Evolutionary conservation across 495 filamentous ascomycete genomes (phyloP).

Genomic region (Neurospora sp.): DNA sequence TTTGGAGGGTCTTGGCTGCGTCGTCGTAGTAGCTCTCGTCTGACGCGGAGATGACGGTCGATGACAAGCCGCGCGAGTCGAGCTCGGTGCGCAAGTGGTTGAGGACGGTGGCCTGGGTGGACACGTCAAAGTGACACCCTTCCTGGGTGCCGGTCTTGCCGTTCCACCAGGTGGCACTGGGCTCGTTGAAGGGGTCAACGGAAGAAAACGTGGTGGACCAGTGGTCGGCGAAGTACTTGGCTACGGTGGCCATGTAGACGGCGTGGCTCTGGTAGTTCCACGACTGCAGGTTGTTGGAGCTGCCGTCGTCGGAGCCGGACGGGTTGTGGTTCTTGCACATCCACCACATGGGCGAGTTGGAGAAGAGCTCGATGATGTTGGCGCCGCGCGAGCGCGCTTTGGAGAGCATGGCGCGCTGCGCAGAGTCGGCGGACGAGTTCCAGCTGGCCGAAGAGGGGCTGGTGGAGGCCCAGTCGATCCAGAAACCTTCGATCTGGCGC

Average conservation of each 20-base stretch:
- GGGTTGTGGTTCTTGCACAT: constrained; percentile 32
- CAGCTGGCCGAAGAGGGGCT: constrained; percentile 19
- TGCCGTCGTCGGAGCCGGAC: constrained; percentile 20
- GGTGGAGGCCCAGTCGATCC: constrained; percentile 23
- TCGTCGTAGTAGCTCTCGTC: constrained; percentile 25
- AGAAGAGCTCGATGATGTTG: constrained; percentile 29
- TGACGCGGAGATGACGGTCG: constrained; percentile 18
- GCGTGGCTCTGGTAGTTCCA: constrained; percentile 30
- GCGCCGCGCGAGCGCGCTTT: constrained; percentile 24
- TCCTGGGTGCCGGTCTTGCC: constrained; percentile 25
- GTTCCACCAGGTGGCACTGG: constrained; percentile 28
- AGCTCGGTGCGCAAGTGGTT: constrained; percentile 17
- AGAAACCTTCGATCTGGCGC: constrained; percentile 29
- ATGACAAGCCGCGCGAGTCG: constrained; percentile 16
- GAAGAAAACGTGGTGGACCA: constrained; percentile 25
- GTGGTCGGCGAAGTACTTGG: constrained; percentile 23
- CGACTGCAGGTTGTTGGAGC: constrained; percentile 23
- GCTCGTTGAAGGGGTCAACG: constrained; percentile 32
- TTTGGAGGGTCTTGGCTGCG: constrained; percentile 21
- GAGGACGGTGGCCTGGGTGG: constrained; percentile 19
- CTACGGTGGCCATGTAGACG: constrained; percentile 31
- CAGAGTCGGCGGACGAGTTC: constrained; percentile 23
- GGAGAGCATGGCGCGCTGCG: constrained; percentile 25
- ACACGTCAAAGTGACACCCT: constrained; percentile 24
- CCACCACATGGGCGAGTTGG: constrained; percentile 35